A percentile compares a stretch with the other conserved stretches of the same genome.
phyloP scores from a whole-genome alignment of 768 basidiomycete species.

The Russula vinacea region DNA sequence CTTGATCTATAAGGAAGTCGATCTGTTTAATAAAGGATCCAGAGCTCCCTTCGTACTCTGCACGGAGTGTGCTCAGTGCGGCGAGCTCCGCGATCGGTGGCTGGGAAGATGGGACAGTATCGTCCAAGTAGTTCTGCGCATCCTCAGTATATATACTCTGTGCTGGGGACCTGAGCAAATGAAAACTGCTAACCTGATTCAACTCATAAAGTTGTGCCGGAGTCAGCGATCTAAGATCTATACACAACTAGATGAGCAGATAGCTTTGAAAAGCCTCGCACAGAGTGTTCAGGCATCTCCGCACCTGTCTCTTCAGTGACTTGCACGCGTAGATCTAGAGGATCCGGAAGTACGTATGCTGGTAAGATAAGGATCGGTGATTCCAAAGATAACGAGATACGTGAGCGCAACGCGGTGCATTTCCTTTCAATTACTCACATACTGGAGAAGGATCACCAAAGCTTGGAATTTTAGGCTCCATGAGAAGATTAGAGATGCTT shows the following conservation, averaged over 20 bases:
- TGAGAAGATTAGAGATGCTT: background rate
- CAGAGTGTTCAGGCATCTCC: background rate
- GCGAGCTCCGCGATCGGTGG: constrained; percentile 56
- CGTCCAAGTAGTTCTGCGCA: constrained; percentile 42
- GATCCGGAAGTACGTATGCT: constrained; percentile 32
- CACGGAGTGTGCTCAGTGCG: constrained; percentile 53
- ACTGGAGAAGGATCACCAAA: background rate
- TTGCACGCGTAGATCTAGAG: constrained; percentile 20
- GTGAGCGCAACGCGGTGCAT: constrained; percentile 7
- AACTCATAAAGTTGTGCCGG: constrained; percentile 41
- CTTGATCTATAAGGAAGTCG: constrained; percentile 58
- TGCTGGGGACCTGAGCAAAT: background rate
- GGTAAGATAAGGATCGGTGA: constrained; percentile 14
- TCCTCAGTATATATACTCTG: background rate
- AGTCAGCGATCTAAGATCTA: constrained; percentile 39
- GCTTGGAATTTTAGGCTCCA: constrained; percentile 3
- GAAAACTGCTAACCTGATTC: constrained; percentile 39
- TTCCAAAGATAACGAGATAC: constrained; percentile 1
- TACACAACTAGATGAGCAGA: background rate
- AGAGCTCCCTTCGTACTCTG: constrained; percentile 63
- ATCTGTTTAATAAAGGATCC: constrained; percentile 69
- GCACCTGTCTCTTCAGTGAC: constrained; percentile 29
- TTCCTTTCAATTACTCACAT: constrained; percentile 20
- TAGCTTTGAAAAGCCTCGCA: background rate
- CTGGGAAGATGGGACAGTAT: constrained; percentile 39